phyloP scores from a whole-genome alignment of 2,329 filamentous ascomycete species.

The Dactylella cylindrospora region DNA sequence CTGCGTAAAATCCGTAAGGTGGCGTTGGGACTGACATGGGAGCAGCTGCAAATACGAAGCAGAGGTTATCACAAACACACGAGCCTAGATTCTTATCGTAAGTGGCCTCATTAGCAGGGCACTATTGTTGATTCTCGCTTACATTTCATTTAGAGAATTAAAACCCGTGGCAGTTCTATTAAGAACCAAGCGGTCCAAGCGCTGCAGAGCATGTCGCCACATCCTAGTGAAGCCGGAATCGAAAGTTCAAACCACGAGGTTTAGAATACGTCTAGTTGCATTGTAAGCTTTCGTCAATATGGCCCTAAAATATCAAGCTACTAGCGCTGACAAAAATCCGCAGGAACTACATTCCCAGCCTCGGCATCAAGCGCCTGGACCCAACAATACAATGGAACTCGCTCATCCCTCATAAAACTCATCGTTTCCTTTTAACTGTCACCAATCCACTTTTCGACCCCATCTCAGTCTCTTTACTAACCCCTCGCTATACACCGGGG shows the following conservation, averaged over 20 bases:
- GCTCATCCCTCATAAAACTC: slow-evolving; percentile 62
- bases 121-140: too few species aligned
- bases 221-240: slow-evolving; percentile 92
- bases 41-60: slow-evolving; percentile 42
- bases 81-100: slow-evolving; percentile 46
- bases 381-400: slow-evolving; percentile 52
- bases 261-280: slow-evolving; percentile 88
- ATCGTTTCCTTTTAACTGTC: slow-evolving; percentile 84
- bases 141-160: slow-evolving; percentile 59
- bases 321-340: background rate
- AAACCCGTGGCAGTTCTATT: slow-evolving; percentile 80
- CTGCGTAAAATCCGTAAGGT: background rate
- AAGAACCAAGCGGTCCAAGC: slow-evolving; percentile 88
- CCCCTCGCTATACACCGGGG: slow-evolving; percentile 75
- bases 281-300: slow-evolving; percentile 46
- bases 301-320: background rate
- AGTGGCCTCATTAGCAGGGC: slow-evolving; percentile 4
- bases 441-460: slow-evolving; percentile 92
- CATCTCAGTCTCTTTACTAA: slow-evolving; percentile 83
- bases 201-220: slow-evolving; percentile 87
- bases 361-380: slow-evolving; percentile 68
- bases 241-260: slow-evolving; percentile 84
- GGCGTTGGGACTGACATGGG: background rate
- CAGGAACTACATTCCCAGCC: slow-evolving; percentile 79
- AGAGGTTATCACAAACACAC: slow-evolving; percentile 45